Evolutionary conservation across 805 yeast genomes (phyloP).

Genomic region (Yarrowia yakushimensis): DNA sequence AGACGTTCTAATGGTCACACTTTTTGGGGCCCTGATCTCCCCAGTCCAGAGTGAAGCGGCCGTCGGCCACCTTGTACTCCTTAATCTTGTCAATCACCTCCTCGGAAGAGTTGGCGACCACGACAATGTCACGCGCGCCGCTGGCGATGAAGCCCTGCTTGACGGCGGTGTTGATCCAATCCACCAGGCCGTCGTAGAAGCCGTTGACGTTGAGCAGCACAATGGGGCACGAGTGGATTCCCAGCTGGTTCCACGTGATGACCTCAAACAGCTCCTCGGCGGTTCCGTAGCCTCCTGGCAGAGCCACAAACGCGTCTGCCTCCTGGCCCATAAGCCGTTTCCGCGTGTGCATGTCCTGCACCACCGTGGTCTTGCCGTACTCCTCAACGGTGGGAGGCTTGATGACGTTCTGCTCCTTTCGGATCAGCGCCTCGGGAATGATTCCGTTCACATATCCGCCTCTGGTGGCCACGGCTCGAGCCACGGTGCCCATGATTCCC

Average conservation of each 20-base stretch:
- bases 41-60: conserved; percentile 75
- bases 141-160: conserved; percentile 63
- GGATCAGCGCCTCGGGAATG: conserved; percentile 78
- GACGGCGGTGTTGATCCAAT: conserved; percentile 59
- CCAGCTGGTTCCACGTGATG: conserved; percentile 86
- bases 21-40: conserved; percentile 30
- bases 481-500: conserved; percentile 34
- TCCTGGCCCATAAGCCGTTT: conserved; percentile 82
- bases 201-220: conserved; percentile 76
- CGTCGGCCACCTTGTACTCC: conserved; percentile 62
- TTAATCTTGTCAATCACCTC: conserved; percentile 64
- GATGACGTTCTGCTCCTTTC: conserved; percentile 59
- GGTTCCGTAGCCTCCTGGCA: conserved; percentile 93
- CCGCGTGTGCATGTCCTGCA: conserved; percentile 85
- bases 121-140: conserved; percentile 63
- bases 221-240: conserved; percentile 79
- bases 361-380: conserved; percentile 78
- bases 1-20: conserved; percentile 7
- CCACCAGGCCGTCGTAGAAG: conserved; percentile 66
- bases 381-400: conserved; percentile 48
- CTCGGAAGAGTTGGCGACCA: conserved; percentile 62
- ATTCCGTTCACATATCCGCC: conserved; percentile 65
- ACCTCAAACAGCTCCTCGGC: conserved; percentile 87
- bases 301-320: conserved; percentile 81
- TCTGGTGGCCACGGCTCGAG: conserved; percentile 29